Conservation (phyloP, 176 grass and related monocot genomes). For the Oryza glumipatula region DNA sequence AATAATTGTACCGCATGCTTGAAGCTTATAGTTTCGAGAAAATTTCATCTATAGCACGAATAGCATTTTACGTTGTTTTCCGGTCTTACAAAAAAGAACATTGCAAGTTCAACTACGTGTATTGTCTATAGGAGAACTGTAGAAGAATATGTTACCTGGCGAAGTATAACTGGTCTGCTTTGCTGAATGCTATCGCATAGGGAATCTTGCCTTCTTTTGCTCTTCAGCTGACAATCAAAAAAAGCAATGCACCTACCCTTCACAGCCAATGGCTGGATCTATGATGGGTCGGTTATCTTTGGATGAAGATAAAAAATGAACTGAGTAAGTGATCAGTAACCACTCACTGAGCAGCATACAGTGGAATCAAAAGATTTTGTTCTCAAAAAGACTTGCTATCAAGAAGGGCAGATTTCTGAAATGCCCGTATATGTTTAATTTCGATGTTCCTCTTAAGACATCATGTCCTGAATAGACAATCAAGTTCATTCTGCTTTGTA, state of each 20-base stretch:
- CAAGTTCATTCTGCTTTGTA: constrained; percentile 19
- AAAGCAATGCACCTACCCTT: background rate
- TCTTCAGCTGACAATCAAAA: constrained; percentile 11
- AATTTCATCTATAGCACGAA: no score
- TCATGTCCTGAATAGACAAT: constrained; percentile 31
- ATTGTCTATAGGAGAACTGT: constrained; percentile 7
- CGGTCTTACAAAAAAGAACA: background rate
- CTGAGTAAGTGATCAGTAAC: background rate
- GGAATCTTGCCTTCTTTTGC: background rate
- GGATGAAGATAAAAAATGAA: background rate
- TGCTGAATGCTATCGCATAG: background rate
- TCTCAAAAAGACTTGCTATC: background rate
- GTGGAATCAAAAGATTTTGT: constrained; percentile 31
- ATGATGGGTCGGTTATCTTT: background rate
- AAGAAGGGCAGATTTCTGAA: background rate
- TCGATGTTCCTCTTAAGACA: constrained; percentile 24
- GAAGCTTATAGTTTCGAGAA: background rate
- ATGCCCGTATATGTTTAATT: background rate
- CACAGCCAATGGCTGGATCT: background rate
- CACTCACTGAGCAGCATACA: constrained; percentile 1
- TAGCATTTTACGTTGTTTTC: background rate
- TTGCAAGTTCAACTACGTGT: background rate
- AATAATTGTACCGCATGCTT: background rate
- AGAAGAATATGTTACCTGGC: background rate
- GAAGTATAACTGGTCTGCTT: background rate